Conservation (phyloP, 2,329 filamentous ascomycete genomes). For the Penicillium decumbens region DNA sequence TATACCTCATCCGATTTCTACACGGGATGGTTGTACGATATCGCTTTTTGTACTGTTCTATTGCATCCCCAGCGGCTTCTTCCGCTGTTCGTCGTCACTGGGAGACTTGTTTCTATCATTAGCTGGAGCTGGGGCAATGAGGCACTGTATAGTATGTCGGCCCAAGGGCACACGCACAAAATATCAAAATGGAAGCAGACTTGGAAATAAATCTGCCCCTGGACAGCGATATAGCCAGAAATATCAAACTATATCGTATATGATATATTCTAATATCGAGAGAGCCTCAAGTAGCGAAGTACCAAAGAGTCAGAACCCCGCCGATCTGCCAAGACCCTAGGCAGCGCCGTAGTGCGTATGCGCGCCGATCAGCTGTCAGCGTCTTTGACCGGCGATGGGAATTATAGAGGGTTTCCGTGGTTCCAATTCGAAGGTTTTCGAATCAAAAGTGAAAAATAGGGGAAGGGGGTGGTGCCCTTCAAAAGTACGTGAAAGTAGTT, state of each 20-base stretch:
- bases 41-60: constrained; percentile 11
- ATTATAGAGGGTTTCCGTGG: background rate
- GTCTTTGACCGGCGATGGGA: background rate
- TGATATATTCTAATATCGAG: no score
- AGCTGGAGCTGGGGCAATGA: constrained; percentile 13
- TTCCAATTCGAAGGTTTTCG: constrained; percentile 10
- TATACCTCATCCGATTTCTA: constrained; percentile 17
- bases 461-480: background rate
- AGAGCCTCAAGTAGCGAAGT: no score
- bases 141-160: constrained; percentile 22
- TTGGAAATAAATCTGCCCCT: constrained; percentile 6
- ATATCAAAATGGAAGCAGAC: constrained; percentile 1
- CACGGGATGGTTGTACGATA: constrained; percentile 24
- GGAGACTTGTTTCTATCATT: constrained; percentile 13
- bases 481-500: background rate
- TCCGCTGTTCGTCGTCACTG: constrained; percentile 6
- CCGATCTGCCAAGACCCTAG: constrained; percentile 20
- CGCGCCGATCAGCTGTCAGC: constrained; percentile 7
- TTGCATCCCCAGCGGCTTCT: constrained; percentile 12
- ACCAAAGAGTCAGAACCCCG: background rate
- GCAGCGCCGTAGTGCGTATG: constrained; percentile 20
- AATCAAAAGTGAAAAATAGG: background rate
- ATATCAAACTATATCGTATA: background rate
- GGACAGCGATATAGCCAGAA: background rate
- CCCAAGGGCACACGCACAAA: constrained; percentile 14